A percentile compares a stretch with the other conserved stretches of the same genome.
Evolutionary conservation across 1,284 basidiomycete genomes (phyloP).

Genomic region (Ganoderma boninense): DNA sequence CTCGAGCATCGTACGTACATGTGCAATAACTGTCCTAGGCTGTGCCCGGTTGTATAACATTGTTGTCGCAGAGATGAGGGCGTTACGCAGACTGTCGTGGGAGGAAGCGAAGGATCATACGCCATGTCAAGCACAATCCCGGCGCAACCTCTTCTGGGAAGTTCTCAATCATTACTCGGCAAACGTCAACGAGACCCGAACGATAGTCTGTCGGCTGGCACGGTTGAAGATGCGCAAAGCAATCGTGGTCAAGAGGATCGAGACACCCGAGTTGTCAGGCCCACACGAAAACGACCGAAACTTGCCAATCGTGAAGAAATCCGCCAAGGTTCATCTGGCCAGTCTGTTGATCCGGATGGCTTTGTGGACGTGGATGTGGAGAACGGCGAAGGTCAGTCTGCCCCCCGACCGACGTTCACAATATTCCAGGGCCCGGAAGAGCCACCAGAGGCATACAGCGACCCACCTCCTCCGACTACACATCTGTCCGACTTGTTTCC

Average conservation of each 20-base stretch:
- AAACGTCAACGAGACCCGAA: conserved; percentile 66
- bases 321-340: not conserved
- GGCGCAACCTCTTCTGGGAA: conserved; percentile 8
- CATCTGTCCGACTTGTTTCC: conserved; percentile 61
- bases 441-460: conserved; percentile 32
- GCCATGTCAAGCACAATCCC: conserved; percentile 3
- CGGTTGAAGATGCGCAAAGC: conserved; percentile 51
- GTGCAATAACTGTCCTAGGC: not conserved
- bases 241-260: conserved; percentile 46
- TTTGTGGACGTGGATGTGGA: conserved; percentile 11
- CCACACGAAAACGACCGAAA: conserved; percentile 62
- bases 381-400: conserved; percentile 18
- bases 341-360: conserved; percentile 2
- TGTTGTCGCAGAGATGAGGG: conserved; percentile 21
- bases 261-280: conserved; percentile 48
- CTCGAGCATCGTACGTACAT: conserved; percentile 34
- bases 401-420: conserved; percentile 37
- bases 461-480: conserved; percentile 42
- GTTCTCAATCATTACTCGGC: conserved; percentile 51
- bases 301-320: conserved; percentile 28
- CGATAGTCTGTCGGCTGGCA: conserved; percentile 49
- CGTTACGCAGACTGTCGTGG: conserved; percentile 13
- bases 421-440: conserved; percentile 45
- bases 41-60: conserved; percentile 7
- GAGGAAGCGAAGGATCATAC: conserved; percentile 9